Evolutionary conservation across 2,329 filamentous ascomycete species (phyloP), one percentile per base, ranked within the genome.

Genomic region (Penicillium sp.): DNA sequence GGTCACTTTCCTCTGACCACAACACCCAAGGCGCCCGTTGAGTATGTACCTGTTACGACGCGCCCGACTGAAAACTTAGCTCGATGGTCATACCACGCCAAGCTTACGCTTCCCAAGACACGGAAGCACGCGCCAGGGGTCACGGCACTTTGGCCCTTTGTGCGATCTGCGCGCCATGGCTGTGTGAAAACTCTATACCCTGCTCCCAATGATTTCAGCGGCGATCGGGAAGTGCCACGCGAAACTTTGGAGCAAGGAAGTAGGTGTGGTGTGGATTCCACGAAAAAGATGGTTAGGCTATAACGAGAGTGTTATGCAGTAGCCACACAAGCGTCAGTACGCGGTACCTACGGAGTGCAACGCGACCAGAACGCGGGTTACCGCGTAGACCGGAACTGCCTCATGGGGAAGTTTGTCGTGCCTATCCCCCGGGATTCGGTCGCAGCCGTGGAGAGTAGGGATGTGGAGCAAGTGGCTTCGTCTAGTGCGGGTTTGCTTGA

Each of bases 351-450:
- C 38, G 39, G 18, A 18, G 18, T 18, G 18, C 18, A 18, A 24
- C n/a, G 34, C 18, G 24, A 40, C 38, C 38, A 40, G 36, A n/a
- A 32, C 24, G 42, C 42, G 41, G 36, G 38, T 16, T 43, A 21
- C 38, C 18, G 38, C 38, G 16, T 8, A 50, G 22, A 40, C 47
- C 60, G 60, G 60, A 63, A 61, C 57, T 63, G 58, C 60, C 60
- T 58, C 14, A 48, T 55, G 44, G 32, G 55, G 60, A 40, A 62
- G 41, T 52, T 62, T 18, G 34, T 7, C 43, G 27, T 54, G 56
- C 13, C n/a, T 11, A 59, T 57, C 60, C 60, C 60, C 60, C 60
- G 55, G 60, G 52, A 56, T 60, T 59, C 53, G 60, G 56, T 51
- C 54, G 45, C 43, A 48, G 55, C 58, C 57, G 59, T 32, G 50